Percentiles rank a stretch among this genome's conserved stretches.
Conservation (phyloP, 2,329 filamentous ascomycete genomes). For the Delphinella strobiligena region DNA sequence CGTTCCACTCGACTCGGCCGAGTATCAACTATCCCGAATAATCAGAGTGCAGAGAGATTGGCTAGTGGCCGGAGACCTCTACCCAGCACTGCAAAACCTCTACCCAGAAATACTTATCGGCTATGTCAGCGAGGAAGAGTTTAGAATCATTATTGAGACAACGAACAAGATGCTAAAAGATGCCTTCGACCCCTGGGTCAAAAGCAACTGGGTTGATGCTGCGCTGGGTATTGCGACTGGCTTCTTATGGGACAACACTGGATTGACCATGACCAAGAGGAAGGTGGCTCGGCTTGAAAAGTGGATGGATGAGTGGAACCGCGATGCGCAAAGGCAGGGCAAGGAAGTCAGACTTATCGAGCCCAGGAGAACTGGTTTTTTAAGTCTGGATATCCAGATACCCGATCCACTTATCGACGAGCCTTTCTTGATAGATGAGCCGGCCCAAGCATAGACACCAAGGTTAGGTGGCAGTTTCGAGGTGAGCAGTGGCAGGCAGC, state of each 20-base stretch:
- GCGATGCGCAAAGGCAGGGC: slow-evolving; percentile 43
- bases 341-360: slow-evolving; percentile 63
- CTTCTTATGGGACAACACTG: slow-evolving; percentile 90
- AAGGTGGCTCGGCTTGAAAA: slow-evolving; percentile 58
- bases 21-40: slow-evolving; percentile 70
- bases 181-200: slow-evolving; percentile 69
- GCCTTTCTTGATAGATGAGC: background rate
- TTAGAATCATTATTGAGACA: slow-evolving; percentile 67
- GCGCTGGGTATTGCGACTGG: slow-evolving; percentile 72
- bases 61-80: slow-evolving; percentile 74
- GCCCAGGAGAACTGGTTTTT: slow-evolving; percentile 72
- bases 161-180: slow-evolving; percentile 65
- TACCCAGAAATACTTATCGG: slow-evolving; percentile 95
- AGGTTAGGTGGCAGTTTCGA: too few relatives aligned
- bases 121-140: slow-evolving; percentile 73
- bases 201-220: slow-evolving; percentile 68
- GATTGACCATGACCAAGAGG: slow-evolving; percentile 62
- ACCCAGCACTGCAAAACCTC: slow-evolving; percentile 85
- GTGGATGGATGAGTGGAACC: slow-evolving; percentile 84
- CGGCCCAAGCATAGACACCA: too few relatives aligned
- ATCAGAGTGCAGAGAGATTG: slow-evolving; percentile 88
- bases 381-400: slow-evolving; percentile 75
- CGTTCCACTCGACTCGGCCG: slow-evolving; percentile 62
- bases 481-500: too few relatives aligned
- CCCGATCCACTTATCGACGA: slow-evolving; percentile 58